A percentile compares a stretch with the other conserved stretches of the same genome.
Evolutionary conservation across 768 basidiomycete species (phyloP).

Genomic region (Hortiboletus flavorubellus): DNA sequence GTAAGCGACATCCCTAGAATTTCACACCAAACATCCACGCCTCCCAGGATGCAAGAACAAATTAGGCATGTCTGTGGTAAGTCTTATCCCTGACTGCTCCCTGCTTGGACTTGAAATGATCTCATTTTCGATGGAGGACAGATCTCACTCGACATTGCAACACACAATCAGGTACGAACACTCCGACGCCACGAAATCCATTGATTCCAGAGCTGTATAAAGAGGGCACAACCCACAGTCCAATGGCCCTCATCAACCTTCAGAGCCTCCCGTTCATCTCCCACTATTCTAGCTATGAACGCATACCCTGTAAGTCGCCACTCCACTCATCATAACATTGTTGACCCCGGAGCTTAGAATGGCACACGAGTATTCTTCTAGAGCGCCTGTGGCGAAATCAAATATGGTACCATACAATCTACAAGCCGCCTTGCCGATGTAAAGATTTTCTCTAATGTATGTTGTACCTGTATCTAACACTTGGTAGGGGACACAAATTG

Average conservation of each 20-base stretch:
- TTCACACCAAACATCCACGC: constrained; percentile 24
- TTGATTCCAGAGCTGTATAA: constrained; percentile 23
- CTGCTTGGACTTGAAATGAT: constrained; percentile 22
- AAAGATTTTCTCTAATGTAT: constrained; percentile 18
- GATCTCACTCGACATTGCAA: constrained; percentile 12
- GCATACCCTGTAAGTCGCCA: constrained; percentile 50
- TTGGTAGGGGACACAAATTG: constrained; percentile 58
- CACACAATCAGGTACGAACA: no score
- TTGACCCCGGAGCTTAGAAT: constrained; percentile 40
- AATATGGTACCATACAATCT: constrained; percentile 57
- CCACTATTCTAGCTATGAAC: constrained; percentile 76
- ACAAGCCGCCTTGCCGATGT: constrained; percentile 58
- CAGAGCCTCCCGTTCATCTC: constrained; percentile 11
- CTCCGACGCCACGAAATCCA: no score
- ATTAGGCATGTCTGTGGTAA: constrained; percentile 31
- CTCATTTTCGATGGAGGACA: constrained; percentile 17
- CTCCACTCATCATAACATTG: constrained; percentile 1
- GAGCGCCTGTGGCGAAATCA: constrained; percentile 48
- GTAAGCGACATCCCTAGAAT: constrained; percentile 32
- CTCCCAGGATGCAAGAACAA: constrained; percentile 20
- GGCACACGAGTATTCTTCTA: constrained; percentile 72
- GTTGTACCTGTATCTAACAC: constrained; percentile 3
- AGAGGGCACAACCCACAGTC: constrained; percentile 8
- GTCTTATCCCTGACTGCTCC: constrained; percentile 33
- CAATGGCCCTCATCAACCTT: constrained; percentile 21